Base-by-base conservation (phyloP, 148 eudicot genomes). In the Silene conica region DNA sequence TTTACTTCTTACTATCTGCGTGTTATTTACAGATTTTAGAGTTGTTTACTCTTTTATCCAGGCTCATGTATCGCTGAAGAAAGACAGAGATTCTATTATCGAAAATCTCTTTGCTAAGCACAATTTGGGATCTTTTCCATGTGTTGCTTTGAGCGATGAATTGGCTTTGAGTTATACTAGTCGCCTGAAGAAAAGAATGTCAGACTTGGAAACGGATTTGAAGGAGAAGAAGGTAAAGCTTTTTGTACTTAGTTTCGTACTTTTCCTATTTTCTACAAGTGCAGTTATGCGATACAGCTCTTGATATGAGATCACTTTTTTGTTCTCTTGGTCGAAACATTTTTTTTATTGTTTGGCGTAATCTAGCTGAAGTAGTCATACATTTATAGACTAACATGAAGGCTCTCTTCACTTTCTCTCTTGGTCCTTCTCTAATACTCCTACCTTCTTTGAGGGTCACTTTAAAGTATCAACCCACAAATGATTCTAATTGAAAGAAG, bases 51-150 rank as follows among this genome's bases (percentile, higher is more conserved):
- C 78, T 65, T 76, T 73, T 79, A 58, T 70, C 73, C 81, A 96
- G 99, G 89, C 73, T 79, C 86, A 86, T 74, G 71, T 69, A 79
- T 75, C 79, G 23, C 74, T 78, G 83, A 90, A 89, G 85, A 85
- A 80, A 78, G 94, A 90, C 71, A 89, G 97, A 81, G 94, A 96
- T 77, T 77, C 80, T 14, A 79, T 70, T 57, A 87, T 96, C 74
- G 84, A 76, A 61, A 74, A 87, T 61, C 88, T 96, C 64, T 87
- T 84, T 87, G 78, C 72, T 14, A 77, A 73, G 75, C 87, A 87
- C 79, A 92, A 90, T 80, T 72, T 96, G 58, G 99, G 96, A 63
- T 67, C 86, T 73, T 72, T 87, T 70, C 90, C 90, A 28, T 73
- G 73, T 73, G 78, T 72, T 15, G 89, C 96, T 45, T 87, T 89